Evolutionary conservation across 805 yeast species (phyloP), one percentile per base, ranked within the genome.

Genomic region (Komagataella ulmi): DNA sequence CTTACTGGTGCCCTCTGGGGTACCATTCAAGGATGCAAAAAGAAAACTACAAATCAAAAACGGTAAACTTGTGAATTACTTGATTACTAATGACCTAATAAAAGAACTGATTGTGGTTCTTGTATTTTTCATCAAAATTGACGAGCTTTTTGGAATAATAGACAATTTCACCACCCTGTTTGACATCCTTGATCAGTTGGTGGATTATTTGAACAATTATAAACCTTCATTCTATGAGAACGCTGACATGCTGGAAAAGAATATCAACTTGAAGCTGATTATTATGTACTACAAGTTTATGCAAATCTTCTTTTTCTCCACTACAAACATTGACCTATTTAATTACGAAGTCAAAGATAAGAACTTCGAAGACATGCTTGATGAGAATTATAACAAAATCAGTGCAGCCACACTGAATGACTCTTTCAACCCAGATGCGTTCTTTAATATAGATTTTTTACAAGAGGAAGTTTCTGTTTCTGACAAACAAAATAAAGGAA

Each of bases 271-370:
- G 46, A 55, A 54, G 19, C 54, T 54, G 44, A 50, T 66, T 24
- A 48, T 61, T 45, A 50, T 54, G 21, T 65, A 68, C 73, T 59
- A 63, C 55, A 53, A 66, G 61, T 55, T 63, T 49, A 56, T 67
- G 54, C 58, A 64, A 54, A 57, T 70, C 14, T 69, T 74, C 51
- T 77, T 65, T 58, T 71, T 65, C 53, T 70, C 80, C 10, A 76
- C 82, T 1, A 75, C 76, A 45, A 66, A 74, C 1, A 72, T 78
- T 45, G 78, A 74, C 57, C 57, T 68, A 12, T 68, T 70, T 54
- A 74, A 75, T 56, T 78, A 76, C 58, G 57, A 68, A 21, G 71
- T 77, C n/a, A 55, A 58, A 36, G 71, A 66, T 8, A 64, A 60
- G 44, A 71, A 73, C n/a, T 75, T 74, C 55, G 71, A 70, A 54